phyloP scores from a whole-genome alignment of 2,329 filamentous ascomycete genomes.

The Corniculantispora saksenae region DNA sequence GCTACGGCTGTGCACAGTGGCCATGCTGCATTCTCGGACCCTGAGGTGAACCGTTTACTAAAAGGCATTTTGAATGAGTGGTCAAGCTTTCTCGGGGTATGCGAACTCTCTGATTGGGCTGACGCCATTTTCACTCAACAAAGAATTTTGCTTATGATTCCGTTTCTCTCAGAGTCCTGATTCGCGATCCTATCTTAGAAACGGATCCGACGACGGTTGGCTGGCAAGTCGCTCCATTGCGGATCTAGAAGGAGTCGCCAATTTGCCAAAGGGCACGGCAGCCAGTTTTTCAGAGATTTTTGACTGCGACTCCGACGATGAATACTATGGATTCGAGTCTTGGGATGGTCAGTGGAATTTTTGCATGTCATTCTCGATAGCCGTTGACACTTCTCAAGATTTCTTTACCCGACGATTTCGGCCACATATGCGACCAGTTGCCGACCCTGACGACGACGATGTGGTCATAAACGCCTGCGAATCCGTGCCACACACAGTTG shows the following conservation, averaged over 20 bases:
- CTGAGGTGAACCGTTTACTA: slow-evolving; percentile 1
- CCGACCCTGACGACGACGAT: slow-evolving; percentile 52
- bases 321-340: slow-evolving; percentile 62
- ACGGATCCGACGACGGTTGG: slow-evolving; percentile 50
- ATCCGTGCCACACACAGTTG: slow-evolving; percentile 57
- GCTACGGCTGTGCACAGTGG: slow-evolving; percentile 9
- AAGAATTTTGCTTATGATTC: no score
- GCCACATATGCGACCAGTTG: slow-evolving; percentile 57
- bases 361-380: no score
- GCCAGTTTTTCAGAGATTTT: slow-evolving; percentile 61
- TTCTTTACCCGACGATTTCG: slow-evolving; percentile 66
- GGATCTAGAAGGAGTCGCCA: slow-evolving; percentile 55
- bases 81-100: slow-evolving; percentile 1
- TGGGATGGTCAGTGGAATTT: slow-evolving; percentile 57
- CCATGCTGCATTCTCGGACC: slow-evolving; percentile 7
- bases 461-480: slow-evolving; percentile 67
- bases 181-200: slow-evolving; percentile 51
- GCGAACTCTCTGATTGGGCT: no score
- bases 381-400: slow-evolving; percentile 30
- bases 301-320: slow-evolving; percentile 55
- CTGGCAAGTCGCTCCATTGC: slow-evolving; percentile 50
- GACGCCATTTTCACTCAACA: no score
- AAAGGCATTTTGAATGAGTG: slow-evolving; percentile 16
- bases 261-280: slow-evolving; percentile 42
- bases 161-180: slow-evolving; percentile 44